Evolutionary conservation across 129 eudicot species (phyloP).

Genomic region (Pseudognaphalium luteoalbum): DNA sequence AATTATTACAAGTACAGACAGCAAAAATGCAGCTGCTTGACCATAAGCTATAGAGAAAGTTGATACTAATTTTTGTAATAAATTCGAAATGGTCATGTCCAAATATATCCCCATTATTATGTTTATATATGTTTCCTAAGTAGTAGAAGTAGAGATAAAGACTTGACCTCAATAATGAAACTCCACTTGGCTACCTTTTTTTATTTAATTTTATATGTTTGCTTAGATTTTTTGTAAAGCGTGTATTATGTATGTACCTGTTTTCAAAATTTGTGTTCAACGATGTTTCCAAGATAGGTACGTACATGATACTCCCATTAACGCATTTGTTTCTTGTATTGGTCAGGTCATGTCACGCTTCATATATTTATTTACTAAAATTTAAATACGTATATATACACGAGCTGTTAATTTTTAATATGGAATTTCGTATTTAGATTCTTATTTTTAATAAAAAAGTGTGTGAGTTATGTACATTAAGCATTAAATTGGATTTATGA

Average conservation of each 20-base stretch:
- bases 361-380: too few relatives aligned
- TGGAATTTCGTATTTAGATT: too few relatives aligned
- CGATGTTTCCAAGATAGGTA: background rate
- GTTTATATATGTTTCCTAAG: slow-evolving; percentile 21
- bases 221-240: slow-evolving; percentile 12
- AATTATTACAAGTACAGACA: background rate
- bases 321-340: background rate
- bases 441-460: too few relatives aligned
- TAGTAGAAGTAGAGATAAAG: slow-evolving; percentile 16
- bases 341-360: too few relatives aligned
- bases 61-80: too few relatives aligned
- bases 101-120: background rate
- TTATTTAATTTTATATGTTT: background rate
- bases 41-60: background rate
- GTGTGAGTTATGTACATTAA: too few relatives aligned
- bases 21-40: background rate
- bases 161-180: slow-evolving; percentile 1
- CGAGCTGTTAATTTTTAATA: too few relatives aligned
- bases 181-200: background rate
- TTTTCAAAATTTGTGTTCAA: background rate
- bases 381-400: too few relatives aligned
- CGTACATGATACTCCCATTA: background rate
- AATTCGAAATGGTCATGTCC: background rate
- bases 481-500: too few relatives aligned
- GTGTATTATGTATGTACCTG: background rate